A percentile compares a stretch with the other conserved stretches of the same genome.
Evolutionary conservation across 805 yeast genomes (phyloP).

Genomic region (Lipomyces kockii): DNA sequence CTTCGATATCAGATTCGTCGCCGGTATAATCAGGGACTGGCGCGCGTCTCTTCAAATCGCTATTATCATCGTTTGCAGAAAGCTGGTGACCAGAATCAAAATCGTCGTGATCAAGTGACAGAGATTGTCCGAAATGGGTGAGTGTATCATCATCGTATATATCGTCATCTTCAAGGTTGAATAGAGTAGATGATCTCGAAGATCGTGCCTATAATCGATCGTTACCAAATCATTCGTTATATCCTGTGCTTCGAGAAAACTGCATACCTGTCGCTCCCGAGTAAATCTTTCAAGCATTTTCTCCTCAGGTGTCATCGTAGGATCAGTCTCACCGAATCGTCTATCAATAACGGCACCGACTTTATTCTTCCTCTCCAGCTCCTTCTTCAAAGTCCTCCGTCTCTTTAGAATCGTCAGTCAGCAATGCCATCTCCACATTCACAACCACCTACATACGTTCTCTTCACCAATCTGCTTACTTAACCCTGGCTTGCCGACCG

Average conservation of each 20-base stretch:
- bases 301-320: conserved; percentile 77
- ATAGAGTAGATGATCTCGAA: conserved; percentile 54
- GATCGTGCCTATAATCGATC: conserved; percentile 18
- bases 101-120: conserved; percentile 60
- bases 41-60: conserved; percentile 14
- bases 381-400: conserved; percentile 64
- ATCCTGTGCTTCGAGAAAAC: conserved; percentile 28
- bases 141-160: conserved; percentile 53
- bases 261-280: conserved; percentile 72
- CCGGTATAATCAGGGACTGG: not conserved
- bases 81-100: conserved; percentile 48
- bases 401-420: conserved; percentile 49
- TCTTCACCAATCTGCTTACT: conserved; percentile 73
- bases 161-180: conserved; percentile 73
- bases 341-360: conserved; percentile 82
- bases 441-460: conserved; percentile 20
- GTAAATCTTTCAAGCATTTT: conserved; percentile 95
- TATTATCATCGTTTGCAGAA: conserved; percentile 46
- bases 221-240: not conserved
- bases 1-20: conserved; percentile 44
- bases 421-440: not conserved
- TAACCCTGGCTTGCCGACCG: conserved; percentile 71
- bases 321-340: conserved; percentile 83
- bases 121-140: conserved; percentile 78
- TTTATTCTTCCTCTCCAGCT: conserved; percentile 65